Evolutionary conservation across 768 basidiomycete genomes (phyloP), one percentile per base, ranked within the genome.

Genomic region (Rhodotorula diobovata): DNA sequence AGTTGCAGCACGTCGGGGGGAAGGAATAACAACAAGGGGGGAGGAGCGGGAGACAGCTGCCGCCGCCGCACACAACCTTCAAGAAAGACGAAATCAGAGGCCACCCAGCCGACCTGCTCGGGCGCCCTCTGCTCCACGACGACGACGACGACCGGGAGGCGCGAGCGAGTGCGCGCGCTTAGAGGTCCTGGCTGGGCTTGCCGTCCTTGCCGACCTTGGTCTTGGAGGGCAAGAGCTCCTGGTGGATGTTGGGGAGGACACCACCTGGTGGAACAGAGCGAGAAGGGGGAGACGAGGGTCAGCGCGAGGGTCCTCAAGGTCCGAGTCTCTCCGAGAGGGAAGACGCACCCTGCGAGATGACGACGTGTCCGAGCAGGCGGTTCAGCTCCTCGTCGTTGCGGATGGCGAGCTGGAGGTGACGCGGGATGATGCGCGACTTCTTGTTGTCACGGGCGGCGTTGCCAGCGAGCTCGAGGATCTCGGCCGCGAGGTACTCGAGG

Each of bases 381-480:
- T 68, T 68, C 35, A 78, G 68, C 73, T 79, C 77, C 69, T 77
- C 77, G 66, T 77, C 77, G 73, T 77, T 77, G 63, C 92, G 86
- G 81, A 94, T 91, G 74, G 93, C 92, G 65, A 94, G 87, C 79
- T 94, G 93, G 60, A 94, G 81, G 82, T 94, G 93, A 78, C 93
- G 88, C 65, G 92, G 93, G 34, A 93, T 90, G 77, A 94, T 93
- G 88, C 93, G 91, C 76, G 90, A 88, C 84, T 71, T 75, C 58
- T 72, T 69, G 72, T 69, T 68, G 64, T 73, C 72, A 30, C 90
- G 89, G 54, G 90, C 90, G 25, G 90, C 90, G 81, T 82, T 83
- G 77, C 92, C 92, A 72, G 92, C 92, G 48, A 94, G 85, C 81
- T 94, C 92, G 74, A 94, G 88, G 80, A 94, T 93, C 81, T 94